Conservation (phyloP, 2,329 filamentous ascomycete genomes). For the Amphichorda felina region DNA sequence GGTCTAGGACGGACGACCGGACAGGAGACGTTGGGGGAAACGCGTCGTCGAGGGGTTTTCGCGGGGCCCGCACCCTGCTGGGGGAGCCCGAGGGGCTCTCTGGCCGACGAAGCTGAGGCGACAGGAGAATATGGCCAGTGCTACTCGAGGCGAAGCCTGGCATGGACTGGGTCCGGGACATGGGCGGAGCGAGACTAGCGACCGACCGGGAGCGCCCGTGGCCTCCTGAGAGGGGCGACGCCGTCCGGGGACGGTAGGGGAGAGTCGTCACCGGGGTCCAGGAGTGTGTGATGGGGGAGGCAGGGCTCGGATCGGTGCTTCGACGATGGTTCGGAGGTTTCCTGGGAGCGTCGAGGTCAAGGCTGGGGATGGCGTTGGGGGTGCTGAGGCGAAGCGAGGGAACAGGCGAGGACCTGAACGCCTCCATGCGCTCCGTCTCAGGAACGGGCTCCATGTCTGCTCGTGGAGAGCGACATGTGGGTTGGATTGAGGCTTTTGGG, state of each 20-base stretch:
- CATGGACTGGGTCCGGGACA: constrained; percentile 53
- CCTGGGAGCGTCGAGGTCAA: constrained; percentile 28
- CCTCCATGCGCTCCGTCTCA: constrained; percentile 57
- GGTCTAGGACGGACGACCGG: constrained; percentile 41
- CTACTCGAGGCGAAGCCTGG: constrained; percentile 43
- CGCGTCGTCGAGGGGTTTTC: constrained; percentile 46
- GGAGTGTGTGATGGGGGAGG: constrained; percentile 37
- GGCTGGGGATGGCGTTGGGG: constrained; percentile 17
- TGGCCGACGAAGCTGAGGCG: constrained; percentile 35
- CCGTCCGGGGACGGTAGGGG: constrained; percentile 46
- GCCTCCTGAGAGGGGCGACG: constrained; percentile 45
- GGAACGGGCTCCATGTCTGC: constrained; percentile 51
- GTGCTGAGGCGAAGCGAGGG: constrained; percentile 39
- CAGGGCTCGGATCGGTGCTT: constrained; percentile 44
- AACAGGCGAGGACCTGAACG: constrained; percentile 47
- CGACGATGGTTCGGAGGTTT: constrained; percentile 44
- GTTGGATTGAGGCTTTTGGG: constrained; percentile 2
- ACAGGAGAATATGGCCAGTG: constrained; percentile 44
- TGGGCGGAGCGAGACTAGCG: constrained; percentile 40
- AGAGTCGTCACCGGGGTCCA: constrained; percentile 29
- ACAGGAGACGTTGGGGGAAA: constrained; percentile 45
- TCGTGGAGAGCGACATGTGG: neutral
- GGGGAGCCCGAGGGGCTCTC: constrained; percentile 43
- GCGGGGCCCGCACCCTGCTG: constrained; percentile 35
- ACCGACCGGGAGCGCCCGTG: constrained; percentile 48